Evolutionary conservation across 768 basidiomycete species (phyloP), one percentile per base, ranked within the genome.

Genomic region (Sistotremastrum suecicum): DNA sequence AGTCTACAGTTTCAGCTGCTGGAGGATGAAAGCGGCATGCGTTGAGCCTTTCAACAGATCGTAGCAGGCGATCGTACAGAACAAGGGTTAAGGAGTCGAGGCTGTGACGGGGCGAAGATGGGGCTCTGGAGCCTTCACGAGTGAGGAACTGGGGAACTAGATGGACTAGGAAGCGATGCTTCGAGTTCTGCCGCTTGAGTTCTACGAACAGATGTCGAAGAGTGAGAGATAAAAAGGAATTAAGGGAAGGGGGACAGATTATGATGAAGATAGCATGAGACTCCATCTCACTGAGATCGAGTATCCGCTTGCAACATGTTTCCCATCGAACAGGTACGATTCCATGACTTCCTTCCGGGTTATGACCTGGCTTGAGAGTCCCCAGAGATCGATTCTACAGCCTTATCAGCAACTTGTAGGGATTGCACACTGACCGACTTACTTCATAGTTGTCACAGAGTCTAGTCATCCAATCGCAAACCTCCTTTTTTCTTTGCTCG

Each of bases 151-250:
- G 80, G 3, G 87, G 83, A 39, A 90, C 65, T 51, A 88, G 74
- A 46, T 90, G 83, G 48, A 85, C 74, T 31, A 81, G 65, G 11
- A 82, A 66, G 43, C 75, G 74, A 9, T 59, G 47, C 28, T 11
- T 40, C 34, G n/a, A 45, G 40, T 30, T 51, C 41, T 12, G 50
- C 48, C 79, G 79, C 53, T 75, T 78, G 50, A 78, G 62, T 3
- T 77, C 70, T 5, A 74, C 75, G 44, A 83, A 70, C 31, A 85
- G 64, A 56, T 82, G 77, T 12, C 83, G 76, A n/a, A 87, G 71
- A 12, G 72, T 58, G 9, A 75, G 72, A 0, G 82, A 87, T 7
- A 75, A 65, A 3, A 84, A 66, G 0, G 84, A 74, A 7, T 34
- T 38, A 31, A 72, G 64, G 29, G 69, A 61, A 9, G 73, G 58